phyloP scores from a whole-genome alignment of 257 asterid genomes.

The Solanum piurae region DNA sequence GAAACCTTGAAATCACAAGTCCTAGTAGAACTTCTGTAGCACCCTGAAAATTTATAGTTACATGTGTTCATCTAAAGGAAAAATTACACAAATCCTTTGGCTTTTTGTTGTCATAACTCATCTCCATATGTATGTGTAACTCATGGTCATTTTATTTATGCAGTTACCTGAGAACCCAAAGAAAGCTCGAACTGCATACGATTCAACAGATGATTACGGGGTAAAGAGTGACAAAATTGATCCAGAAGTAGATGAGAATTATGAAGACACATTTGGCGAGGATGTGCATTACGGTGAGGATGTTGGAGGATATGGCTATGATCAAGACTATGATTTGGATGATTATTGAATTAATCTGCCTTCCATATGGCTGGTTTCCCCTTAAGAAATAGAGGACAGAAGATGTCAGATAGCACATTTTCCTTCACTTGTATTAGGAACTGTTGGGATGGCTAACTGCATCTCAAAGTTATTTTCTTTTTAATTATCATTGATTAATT shows the following conservation, averaged over 20 bases:
- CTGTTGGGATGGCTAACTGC: background rate
- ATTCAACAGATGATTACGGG: constrained; percentile 1
- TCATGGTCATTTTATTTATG: background rate
- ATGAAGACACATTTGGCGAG: background rate
- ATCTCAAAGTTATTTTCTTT: background rate
- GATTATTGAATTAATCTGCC: background rate
- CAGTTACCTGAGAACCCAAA: constrained; percentile 25
- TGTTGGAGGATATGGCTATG: constrained; percentile 17
- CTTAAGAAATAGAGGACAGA: background rate
- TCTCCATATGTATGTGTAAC: background rate
- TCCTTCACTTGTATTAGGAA: background rate
- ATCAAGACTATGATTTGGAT: constrained; percentile 7
- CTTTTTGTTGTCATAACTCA: background rate
- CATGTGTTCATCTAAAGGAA: background rate
- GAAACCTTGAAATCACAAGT: background rate
- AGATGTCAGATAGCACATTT: background rate
- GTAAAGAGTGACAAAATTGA: background rate
- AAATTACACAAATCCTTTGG: background rate
- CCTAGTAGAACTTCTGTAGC: background rate
- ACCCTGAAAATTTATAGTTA: background rate
- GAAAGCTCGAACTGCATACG: constrained; percentile 14
- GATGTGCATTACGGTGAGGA: constrained; percentile 7
- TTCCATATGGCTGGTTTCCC: background rate
- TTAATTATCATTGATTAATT: background rate
- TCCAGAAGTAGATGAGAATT: constrained; percentile 11